These are phyloP conservation scores for Leccinum laetum DNA, from an alignment of 1,284 basidiomycete genomes.

Conservation along the genomic window DNA sequence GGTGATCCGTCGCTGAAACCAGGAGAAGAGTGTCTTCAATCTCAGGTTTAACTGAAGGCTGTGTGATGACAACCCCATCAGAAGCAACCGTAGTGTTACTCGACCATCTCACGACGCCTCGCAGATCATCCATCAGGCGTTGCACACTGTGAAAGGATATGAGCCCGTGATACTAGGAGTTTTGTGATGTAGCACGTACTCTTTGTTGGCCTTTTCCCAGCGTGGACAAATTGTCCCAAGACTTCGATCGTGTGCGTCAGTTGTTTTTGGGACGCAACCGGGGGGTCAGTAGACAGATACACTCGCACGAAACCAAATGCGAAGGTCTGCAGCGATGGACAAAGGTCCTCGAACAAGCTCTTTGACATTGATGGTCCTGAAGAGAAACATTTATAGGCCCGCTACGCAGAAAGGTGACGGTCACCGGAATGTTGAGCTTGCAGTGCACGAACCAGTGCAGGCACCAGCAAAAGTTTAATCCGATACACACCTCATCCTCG, in stretches of 20 bases:
- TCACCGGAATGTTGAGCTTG: no score
- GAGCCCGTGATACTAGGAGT: slow-evolving; percentile 7
- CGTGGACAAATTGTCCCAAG: slow-evolving; percentile 70
- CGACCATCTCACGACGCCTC: slow-evolving; percentile 51
- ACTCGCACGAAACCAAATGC: slow-evolving; percentile 85
- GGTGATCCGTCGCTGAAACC: slow-evolving; percentile 94
- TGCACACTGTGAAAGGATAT: slow-evolving; percentile 42
- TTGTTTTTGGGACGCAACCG: slow-evolving; percentile 78
- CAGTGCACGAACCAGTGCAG: no score
- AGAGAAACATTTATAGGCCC: slow-evolving; percentile 81
- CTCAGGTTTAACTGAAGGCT: slow-evolving; percentile 61
- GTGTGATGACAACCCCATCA: slow-evolving; percentile 40
- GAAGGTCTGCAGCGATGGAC: slow-evolving; percentile 81
- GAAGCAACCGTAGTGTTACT: slow-evolving; percentile 32
- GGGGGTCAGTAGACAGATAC: slow-evolving; percentile 79
- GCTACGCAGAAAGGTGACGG: not conserved
- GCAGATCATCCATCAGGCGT: slow-evolving; percentile 72
- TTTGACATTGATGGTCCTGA: slow-evolving; percentile 94
- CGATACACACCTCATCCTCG: no score
- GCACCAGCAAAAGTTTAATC: no score
- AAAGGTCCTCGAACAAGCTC: slow-evolving; percentile 78
- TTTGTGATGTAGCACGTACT: slow-evolving; percentile 47
- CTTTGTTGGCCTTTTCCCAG: slow-evolving; percentile 75
- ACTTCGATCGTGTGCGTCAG: slow-evolving; percentile 86
- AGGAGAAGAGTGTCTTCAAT: slow-evolving; percentile 71